These are phyloP conservation scores for Osmanthus fragrans DNA, from an alignment of 257 asterid species.

Conservation along the genomic window DNA sequence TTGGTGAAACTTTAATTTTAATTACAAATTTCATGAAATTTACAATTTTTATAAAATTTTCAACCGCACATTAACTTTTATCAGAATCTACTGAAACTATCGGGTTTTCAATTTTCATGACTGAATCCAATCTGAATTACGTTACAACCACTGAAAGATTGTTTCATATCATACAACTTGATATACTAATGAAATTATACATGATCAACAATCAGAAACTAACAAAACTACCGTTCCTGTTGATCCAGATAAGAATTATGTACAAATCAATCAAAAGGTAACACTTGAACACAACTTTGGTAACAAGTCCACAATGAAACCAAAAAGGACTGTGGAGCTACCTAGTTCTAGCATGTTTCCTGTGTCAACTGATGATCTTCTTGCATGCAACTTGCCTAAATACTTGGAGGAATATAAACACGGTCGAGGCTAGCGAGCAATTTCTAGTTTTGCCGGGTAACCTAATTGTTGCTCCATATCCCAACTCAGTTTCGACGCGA, in stretches of 20 bases:
- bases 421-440: constrained; percentile 60
- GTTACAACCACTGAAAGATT: background rate
- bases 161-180: background rate
- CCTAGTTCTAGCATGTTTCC: background rate
- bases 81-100: too few relatives aligned
- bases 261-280: constrained; percentile 15
- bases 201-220: background rate
- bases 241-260: constrained; percentile 8
- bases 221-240: background rate
- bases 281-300: constrained; percentile 10
- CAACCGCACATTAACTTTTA: too few relatives aligned
- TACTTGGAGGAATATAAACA: background rate
- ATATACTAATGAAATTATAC: background rate
- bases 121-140: too few relatives aligned
- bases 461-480: constrained; percentile 91
- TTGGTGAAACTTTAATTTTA: too few relatives aligned
- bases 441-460: constrained; percentile 57
- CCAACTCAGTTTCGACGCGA: constrained; percentile 73
- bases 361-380: constrained; percentile 17
- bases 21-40: too few relatives aligned
- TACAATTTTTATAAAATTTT: too few relatives aligned
- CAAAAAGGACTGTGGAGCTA: constrained; percentile 9
- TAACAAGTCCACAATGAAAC: constrained; percentile 18
- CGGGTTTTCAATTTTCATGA: too few relatives aligned
- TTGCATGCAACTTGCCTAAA: constrained; percentile 20